These are phyloP conservation scores for Mycena pura DNA, from an alignment of 768 basidiomycete species.

Conservation along the genomic window DNA sequence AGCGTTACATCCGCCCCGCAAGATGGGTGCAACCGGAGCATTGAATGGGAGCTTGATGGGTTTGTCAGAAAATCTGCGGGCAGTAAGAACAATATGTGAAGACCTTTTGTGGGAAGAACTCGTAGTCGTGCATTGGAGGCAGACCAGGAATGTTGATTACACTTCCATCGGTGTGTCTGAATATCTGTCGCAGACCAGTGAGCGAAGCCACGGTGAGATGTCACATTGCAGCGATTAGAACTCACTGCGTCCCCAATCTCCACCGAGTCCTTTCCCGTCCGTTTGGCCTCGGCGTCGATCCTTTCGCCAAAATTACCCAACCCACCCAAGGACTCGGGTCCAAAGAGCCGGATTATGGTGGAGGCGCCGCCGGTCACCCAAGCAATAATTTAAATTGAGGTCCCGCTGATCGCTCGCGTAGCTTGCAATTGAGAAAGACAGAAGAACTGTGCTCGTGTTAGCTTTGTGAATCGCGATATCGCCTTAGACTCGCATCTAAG, in stretches of 20 bases:
- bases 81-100: no score
- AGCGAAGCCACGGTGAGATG: no score
- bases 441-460: neutral
- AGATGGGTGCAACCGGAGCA: no score
- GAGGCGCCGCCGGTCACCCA: slow-evolving; percentile 1
- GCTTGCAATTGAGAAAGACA: slow-evolving; percentile 4
- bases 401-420: slow-evolving; percentile 1
- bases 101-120: slow-evolving; percentile 28
- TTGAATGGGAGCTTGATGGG: no score
- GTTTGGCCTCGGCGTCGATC: slow-evolving; percentile 3
- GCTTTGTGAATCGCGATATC: neutral
- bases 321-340: slow-evolving; percentile 6
- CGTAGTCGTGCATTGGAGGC: slow-evolving; percentile 32
- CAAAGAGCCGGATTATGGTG: slow-evolving; percentile 8
- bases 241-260: slow-evolving; percentile 3
- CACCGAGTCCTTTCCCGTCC: neutral
- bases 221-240: neutral
- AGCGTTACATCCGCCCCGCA: no score
- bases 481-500: neutral
- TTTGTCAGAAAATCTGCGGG: no score
- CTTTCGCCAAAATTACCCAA: slow-evolving; percentile 4
- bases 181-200: no score
- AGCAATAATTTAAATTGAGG: neutral
- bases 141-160: slow-evolving; percentile 30
- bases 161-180: slow-evolving; percentile 22